Evolutionary conservation across 164 flowering plant species (phyloP).

Genomic region (Magnolia sinica): DNA sequence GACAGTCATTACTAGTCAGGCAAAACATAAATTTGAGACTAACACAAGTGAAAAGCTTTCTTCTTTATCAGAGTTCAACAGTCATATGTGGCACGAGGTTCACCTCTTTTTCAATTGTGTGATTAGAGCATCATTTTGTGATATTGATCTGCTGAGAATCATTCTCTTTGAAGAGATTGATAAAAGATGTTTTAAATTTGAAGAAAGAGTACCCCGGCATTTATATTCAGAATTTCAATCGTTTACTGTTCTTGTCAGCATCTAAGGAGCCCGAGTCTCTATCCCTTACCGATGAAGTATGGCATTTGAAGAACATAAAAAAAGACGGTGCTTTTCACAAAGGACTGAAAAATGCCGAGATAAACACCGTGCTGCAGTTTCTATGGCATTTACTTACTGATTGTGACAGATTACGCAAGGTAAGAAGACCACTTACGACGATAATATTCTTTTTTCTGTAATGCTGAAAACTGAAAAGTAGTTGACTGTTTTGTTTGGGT

Average conservation of each 20-base stretch:
- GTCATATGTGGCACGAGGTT: no score
- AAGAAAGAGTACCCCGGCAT: neutral
- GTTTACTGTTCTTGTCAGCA: neutral
- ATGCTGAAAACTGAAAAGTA: no score
- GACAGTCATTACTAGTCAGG: no score
- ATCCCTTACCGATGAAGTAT: neutral
- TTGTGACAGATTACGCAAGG: neutral
- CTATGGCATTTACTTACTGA: neutral
- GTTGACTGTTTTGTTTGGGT: no score
- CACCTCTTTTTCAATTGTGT: no score
- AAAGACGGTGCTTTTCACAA: neutral
- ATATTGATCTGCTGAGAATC: no score
- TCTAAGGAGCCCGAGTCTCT: neutral
- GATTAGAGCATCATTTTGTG: no score
- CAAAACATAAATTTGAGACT: no score
- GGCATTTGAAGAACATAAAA: neutral
- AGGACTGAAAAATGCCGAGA: neutral
- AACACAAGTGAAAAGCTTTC: no score
- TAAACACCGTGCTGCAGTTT: neutral
- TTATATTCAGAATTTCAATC: neutral
- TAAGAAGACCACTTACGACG: neutral
- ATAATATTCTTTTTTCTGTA: neutral
- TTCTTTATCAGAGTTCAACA: no score
- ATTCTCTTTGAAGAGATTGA: no score
- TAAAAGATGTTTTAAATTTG: neutral